These are phyloP conservation scores for Apiospora koreana DNA, from an alignment of 2,329 filamentous ascomycete genomes.

Conservation along the genomic window DNA sequence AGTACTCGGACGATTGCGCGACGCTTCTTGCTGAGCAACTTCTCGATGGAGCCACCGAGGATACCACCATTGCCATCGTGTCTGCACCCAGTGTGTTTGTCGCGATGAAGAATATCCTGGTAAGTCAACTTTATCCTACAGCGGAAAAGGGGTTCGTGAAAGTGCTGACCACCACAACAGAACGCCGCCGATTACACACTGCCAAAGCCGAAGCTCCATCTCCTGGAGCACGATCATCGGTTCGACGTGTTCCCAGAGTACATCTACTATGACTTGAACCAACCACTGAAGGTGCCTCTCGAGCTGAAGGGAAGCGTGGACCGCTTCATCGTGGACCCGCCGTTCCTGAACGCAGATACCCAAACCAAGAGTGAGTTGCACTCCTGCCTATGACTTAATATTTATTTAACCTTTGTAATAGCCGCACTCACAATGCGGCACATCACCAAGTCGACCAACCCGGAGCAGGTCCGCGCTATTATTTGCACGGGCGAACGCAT, in stretches of 20 bases:
- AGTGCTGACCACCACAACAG: slow-evolving; percentile 8
- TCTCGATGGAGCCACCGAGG: slow-evolving; percentile 58
- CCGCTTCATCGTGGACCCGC: slow-evolving; percentile 74
- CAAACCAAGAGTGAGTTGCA: slow-evolving; percentile 69
- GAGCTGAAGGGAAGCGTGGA: slow-evolving; percentile 66
- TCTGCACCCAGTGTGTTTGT: slow-evolving; percentile 79
- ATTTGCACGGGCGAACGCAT: slow-evolving; percentile 80
- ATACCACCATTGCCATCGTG: slow-evolving; percentile 66
- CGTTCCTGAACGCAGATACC: slow-evolving; percentile 78
- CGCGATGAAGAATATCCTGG: slow-evolving; percentile 70
- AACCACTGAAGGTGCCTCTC: slow-evolving; percentile 65
- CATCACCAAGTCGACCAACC: slow-evolving; percentile 53
- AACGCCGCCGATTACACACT: slow-evolving; percentile 26
- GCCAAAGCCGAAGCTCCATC: slow-evolving; percentile 57
- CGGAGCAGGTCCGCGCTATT: slow-evolving; percentile 47
- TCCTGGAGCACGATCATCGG: slow-evolving; percentile 74
- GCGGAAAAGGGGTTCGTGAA: neutral
- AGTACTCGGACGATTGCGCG: slow-evolving; percentile 76
- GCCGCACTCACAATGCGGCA: slow-evolving; percentile 68
- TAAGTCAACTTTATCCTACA: slow-evolving; percentile 34
- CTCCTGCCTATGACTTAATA: neutral
- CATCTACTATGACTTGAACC: slow-evolving; percentile 71
- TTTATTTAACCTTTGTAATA: slow-evolving; percentile 29
- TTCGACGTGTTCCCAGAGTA: slow-evolving; percentile 77
- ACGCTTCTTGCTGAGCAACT: slow-evolving; percentile 63